Base-by-base conservation (phyloP, 306 rosid species). In the Quercus parvula region DNA sequence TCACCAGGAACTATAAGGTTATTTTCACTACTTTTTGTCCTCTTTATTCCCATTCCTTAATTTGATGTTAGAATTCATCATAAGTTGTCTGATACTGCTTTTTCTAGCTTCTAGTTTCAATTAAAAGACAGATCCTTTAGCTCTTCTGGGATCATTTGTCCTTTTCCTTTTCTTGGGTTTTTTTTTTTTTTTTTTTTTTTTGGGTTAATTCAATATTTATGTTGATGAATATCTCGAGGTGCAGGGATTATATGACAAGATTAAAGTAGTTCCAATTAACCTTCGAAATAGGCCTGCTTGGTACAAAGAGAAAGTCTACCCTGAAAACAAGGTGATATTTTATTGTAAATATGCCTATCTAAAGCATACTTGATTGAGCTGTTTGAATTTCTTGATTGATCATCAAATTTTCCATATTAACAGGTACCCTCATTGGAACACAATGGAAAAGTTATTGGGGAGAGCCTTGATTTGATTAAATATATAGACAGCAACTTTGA, bases 381-480 rank as follows among this genome's bases (percentile, higher is more conserved):
- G 68, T 28, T 78, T 73, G 30, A 24, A 17, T 8, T 71, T 28
- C 46, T 51, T 72, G 18, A n/a, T 38, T 77, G 61, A 58, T 70
- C 2, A 22, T 77, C 58, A 35, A 3, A 10, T 38, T 79, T 28
- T 67, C 15, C 8, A 7, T 5, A 33, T 79, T 71, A 33, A 44
- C 67, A 94, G 97, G 97, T 94, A 73, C 97, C 98, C 67, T 46
- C 98, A 6, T 82, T 94, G 90, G 97, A 94, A 90, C 97, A 91
- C 87, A 89, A 92, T 79, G 93, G 94, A 11, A 88, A 92, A 81
- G 77, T 94, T 33, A 68, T 87, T 24, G 99, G 95, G 74, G 99
- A 94, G 83, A 92, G 97, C 82, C 92, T 94, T 83, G 97, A 92
- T 82, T 80, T 92, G 85, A 80, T 94, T 81, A 91, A 92, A 80